A percentile compares a stretch with the other conserved stretches of the same genome.
These are phyloP conservation scores for Malus sylvestris DNA, from an alignment of 306 rosid genomes.

Conservation along the genomic window DNA sequence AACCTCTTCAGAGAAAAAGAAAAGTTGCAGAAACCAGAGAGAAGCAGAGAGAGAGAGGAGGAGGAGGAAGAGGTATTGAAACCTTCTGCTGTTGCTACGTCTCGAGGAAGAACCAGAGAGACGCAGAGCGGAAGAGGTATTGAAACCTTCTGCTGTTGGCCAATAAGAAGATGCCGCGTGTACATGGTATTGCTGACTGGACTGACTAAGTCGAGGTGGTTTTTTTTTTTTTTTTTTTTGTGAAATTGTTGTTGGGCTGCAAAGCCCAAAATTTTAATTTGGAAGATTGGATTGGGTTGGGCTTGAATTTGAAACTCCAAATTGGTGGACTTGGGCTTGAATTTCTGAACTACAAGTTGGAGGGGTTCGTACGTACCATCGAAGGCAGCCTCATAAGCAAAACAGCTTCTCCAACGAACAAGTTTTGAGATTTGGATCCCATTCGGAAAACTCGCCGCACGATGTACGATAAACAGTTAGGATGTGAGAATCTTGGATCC, in stretches of 20 bases:
- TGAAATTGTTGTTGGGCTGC: not conserved
- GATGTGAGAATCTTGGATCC: fast-evolving
- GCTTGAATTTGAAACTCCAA: not conserved
- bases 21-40: not conserved
- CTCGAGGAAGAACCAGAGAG: not conserved
- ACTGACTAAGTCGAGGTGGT: not conserved
- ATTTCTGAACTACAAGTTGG: too few species aligned
- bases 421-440: too few species aligned
- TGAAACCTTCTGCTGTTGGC: not conserved
- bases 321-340: not conserved
- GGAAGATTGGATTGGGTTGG: not conserved
- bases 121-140: not conserved
- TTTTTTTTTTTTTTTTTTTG: not conserved
- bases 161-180: conserved; percentile 3
- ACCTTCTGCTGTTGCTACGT: not conserved
- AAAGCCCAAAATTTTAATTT: not conserved
- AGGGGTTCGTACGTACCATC: too few species aligned
- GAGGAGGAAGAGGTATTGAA: not conserved
- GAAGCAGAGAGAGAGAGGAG: not conserved
- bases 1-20: not conserved
- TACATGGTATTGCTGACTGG: not conserved
- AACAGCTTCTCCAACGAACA: too few species aligned
- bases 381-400: too few species aligned
- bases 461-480: fast-evolving
- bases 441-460: too few species aligned